phyloP scores from a whole-genome alignment of 768 basidiomycete species.

The Lentinus tigrinus region DNA sequence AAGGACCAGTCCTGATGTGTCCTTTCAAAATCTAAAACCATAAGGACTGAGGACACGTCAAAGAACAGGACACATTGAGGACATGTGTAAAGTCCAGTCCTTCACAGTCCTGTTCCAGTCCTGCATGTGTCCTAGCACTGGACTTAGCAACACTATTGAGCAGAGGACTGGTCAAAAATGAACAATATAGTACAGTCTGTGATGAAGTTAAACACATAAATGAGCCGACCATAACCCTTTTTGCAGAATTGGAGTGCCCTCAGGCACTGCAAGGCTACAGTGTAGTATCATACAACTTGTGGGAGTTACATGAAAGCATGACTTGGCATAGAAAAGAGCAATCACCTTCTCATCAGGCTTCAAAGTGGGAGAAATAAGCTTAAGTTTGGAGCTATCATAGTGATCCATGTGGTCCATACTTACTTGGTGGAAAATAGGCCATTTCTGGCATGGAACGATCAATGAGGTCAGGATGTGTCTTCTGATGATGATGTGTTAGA shows the following conservation, averaged over 20 bases:
- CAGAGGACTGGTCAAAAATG: conserved; percentile 44
- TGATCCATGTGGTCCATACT: conserved; percentile 13
- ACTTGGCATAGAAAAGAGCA: conserved; percentile 33
- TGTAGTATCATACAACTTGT: conserved; percentile 19
- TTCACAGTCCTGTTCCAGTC: too few relatives aligned
- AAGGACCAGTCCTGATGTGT: too few relatives aligned
- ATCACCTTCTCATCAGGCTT: conserved; percentile 28
- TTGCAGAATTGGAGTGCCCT: conserved; percentile 14
- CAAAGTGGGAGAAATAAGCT: neutral
- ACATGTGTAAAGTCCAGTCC: too few relatives aligned
- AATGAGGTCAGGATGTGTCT: too few relatives aligned
- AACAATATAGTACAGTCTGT: conserved; percentile 33
- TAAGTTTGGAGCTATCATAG: conserved; percentile 23
- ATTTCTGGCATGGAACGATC: too few relatives aligned
- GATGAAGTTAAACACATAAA: conserved; percentile 44
- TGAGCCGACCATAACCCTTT: conserved; percentile 34
- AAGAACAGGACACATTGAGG: too few relatives aligned
- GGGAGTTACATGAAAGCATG: conserved; percentile 30
- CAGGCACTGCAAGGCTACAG: neutral
- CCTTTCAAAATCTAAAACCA: too few relatives aligned
- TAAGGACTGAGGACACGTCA: too few relatives aligned
- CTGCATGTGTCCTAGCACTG: too few relatives aligned
- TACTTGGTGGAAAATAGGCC: too few relatives aligned
- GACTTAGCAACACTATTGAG: too few relatives aligned
- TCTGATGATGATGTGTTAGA: too few relatives aligned